Evolutionary conservation across 345 rosid species (phyloP).

Genomic region (Boechera retrofracta): DNA sequence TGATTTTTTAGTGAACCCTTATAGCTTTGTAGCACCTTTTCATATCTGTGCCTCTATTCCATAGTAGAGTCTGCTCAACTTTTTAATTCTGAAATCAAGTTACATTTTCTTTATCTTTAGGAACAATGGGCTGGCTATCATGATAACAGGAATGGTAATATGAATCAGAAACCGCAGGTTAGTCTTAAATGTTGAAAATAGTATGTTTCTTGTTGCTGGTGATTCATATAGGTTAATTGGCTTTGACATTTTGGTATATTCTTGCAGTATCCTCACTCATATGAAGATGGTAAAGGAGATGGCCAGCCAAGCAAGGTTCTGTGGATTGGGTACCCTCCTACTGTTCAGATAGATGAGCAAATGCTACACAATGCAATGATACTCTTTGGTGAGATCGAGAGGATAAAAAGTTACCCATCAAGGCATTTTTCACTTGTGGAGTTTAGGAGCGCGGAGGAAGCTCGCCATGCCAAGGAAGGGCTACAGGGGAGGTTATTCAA

Average conservation of each 20-base stretch:
- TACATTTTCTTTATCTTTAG: slow-evolving; percentile 49
- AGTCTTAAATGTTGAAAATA: slow-evolving; percentile 31
- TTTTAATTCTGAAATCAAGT: slow-evolving; percentile 4
- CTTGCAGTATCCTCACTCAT: slow-evolving; percentile 59
- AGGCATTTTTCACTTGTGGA: slow-evolving; percentile 91
- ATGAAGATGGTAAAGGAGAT: slow-evolving; percentile 60
- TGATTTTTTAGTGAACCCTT: neutral
- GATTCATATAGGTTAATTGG: slow-evolving; percentile 7
- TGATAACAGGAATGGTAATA: slow-evolving; percentile 59
- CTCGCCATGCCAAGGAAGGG: slow-evolving; percentile 93
- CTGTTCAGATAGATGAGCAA: slow-evolving; percentile 85
- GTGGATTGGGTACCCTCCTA: slow-evolving; percentile 96
- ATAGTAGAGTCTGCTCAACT: neutral
- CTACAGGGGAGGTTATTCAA: slow-evolving; percentile 88
- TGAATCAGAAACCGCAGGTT: slow-evolving; percentile 63
- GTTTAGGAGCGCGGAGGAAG: slow-evolving; percentile 95
- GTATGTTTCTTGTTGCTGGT: slow-evolving; percentile 22
- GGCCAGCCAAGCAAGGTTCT: slow-evolving; percentile 83
- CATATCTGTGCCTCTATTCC: slow-evolving; percentile 1
- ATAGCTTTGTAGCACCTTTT: neutral
- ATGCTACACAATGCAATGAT: slow-evolving; percentile 99
- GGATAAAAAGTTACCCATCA: slow-evolving; percentile 75
- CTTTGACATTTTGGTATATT: slow-evolving; percentile 9
- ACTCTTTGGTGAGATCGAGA: slow-evolving; percentile 97
- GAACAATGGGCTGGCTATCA: slow-evolving; percentile 64